A percentile compares a stretch with the other conserved stretches of the same genome.
Evolutionary conservation across 106 monocot species (phyloP).

Genomic region (Agapanthus africanus): DNA sequence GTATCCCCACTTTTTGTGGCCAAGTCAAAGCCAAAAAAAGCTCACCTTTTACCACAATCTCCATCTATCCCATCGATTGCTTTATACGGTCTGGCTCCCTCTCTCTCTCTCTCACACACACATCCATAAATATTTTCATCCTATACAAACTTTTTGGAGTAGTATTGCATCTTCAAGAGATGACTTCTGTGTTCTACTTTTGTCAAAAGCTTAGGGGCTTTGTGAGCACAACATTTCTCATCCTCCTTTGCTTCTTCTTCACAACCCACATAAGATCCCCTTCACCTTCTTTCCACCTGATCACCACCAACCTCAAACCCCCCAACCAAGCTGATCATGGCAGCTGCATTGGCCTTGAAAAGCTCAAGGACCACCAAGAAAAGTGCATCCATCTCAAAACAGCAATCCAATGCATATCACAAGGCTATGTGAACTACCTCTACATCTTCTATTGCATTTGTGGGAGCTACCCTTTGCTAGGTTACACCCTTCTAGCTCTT

Average conservation of each 20-base stretch:
- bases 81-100: too few species aligned
- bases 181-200: too few species aligned
- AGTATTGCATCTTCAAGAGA: too few species aligned
- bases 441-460: constrained; percentile 46
- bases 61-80: too few species aligned
- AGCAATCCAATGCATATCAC: constrained; percentile 23
- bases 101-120: too few species aligned
- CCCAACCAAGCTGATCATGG: not conserved
- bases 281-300: not conserved
- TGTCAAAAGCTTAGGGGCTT: too few species aligned
- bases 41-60: too few species aligned
- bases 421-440: constrained; percentile 58
- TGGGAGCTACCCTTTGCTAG: constrained; percentile 23
- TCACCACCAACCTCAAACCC: too few species aligned
- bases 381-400: constrained; percentile 39
- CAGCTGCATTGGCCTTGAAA: constrained; percentile 22
- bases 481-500: constrained; percentile 22
- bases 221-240: not conserved
- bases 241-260: constrained; percentile 2
- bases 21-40: too few species aligned
- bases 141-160: too few species aligned
- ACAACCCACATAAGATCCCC: not conserved
- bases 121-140: too few species aligned
- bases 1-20: too few species aligned
- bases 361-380: constrained; percentile 14